Evolutionary conservation across 2,329 filamentous ascomycete species (phyloP).

Genomic region (Beauveria rudraprayagi): DNA sequence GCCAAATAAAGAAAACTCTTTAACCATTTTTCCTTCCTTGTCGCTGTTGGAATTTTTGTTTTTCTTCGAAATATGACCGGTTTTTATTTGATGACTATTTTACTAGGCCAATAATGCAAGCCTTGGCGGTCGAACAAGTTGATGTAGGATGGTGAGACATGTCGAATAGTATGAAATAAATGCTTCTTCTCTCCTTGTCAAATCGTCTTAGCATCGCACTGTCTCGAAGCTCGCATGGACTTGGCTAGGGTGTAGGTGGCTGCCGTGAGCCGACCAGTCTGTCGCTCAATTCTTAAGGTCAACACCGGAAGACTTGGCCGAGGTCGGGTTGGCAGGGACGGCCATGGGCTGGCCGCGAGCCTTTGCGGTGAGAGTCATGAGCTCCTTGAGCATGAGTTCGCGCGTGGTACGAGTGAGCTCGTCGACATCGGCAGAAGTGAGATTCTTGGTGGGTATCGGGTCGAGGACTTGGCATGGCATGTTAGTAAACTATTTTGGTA

Average conservation of each 20-base stretch:
- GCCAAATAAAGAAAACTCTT: neutral
- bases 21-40: neutral
- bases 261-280: neutral
- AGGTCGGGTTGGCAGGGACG: constrained; percentile 20
- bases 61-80: neutral
- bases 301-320: constrained; percentile 19
- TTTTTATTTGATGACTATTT: neutral
- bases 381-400: constrained; percentile 67
- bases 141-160: neutral
- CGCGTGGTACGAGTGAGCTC: constrained; percentile 59
- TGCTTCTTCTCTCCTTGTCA: neutral
- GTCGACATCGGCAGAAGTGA: constrained; percentile 71
- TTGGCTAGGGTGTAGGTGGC: neutral
- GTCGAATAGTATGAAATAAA: neutral
- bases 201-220: neutral
- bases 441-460: constrained; percentile 67
- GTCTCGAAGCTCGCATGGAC: neutral
- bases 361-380: constrained; percentile 45
- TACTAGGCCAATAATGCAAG: neutral
- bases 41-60: neutral
- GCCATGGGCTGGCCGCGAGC: constrained; percentile 34
- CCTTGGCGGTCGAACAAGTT: neutral
- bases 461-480: constrained; percentile 53
- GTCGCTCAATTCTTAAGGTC: constrained; percentile 16
- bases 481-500: neutral